phyloP scores from a whole-genome alignment of 805 yeast species.

The fission yeast (Schizosaccharomyces pombe) region DNA sequence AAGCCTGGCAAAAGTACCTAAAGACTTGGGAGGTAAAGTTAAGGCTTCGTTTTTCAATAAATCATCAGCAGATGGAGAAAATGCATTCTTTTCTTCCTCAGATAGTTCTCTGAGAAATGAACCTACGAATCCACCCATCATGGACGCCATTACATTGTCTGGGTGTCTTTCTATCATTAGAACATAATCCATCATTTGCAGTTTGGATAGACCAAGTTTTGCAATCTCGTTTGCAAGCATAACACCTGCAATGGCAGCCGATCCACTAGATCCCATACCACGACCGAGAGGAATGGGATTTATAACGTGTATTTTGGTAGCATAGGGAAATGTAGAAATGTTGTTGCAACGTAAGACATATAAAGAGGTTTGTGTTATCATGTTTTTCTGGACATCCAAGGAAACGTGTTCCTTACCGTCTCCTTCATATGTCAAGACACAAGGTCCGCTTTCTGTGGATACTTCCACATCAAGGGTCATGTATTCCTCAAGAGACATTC shows the following conservation, averaged over 20 bases:
- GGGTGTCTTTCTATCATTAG: slow-evolving; percentile 96
- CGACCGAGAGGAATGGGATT: slow-evolving; percentile 93
- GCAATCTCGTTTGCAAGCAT: slow-evolving; percentile 73
- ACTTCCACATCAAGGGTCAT: slow-evolving; percentile 40
- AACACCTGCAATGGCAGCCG: slow-evolving; percentile 95
- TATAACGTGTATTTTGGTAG: slow-evolving; percentile 54
- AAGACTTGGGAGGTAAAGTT: slow-evolving; percentile 58
- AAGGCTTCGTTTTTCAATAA: slow-evolving; percentile 62
- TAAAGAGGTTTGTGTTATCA: slow-evolving; percentile 79
- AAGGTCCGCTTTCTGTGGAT: slow-evolving; percentile 34
- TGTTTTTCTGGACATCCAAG: slow-evolving; percentile 46
- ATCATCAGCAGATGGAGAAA: slow-evolving; percentile 64
- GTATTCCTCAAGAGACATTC: slow-evolving; percentile 62
- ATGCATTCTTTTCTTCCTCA: slow-evolving; percentile 44
- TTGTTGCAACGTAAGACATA: slow-evolving; percentile 74
- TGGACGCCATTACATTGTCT: slow-evolving; percentile 92
- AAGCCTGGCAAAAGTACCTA: slow-evolving; percentile 76
- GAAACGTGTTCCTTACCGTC: slow-evolving; percentile 74
- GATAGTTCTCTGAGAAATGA: slow-evolving; percentile 67
- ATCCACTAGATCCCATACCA: slow-evolving; percentile 92
- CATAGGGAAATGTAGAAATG: slow-evolving; percentile 51
- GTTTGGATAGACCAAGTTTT: slow-evolving; percentile 43
- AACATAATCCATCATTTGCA: slow-evolving; percentile 77
- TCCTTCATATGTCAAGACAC: slow-evolving; percentile 41
- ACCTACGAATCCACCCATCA: slow-evolving; percentile 98